A percentile compares a stretch with the other conserved stretches of the same genome.
phyloP scores from a whole-genome alignment of 352 stramenopile genomes.

The Phytophthora meadii region DNA sequence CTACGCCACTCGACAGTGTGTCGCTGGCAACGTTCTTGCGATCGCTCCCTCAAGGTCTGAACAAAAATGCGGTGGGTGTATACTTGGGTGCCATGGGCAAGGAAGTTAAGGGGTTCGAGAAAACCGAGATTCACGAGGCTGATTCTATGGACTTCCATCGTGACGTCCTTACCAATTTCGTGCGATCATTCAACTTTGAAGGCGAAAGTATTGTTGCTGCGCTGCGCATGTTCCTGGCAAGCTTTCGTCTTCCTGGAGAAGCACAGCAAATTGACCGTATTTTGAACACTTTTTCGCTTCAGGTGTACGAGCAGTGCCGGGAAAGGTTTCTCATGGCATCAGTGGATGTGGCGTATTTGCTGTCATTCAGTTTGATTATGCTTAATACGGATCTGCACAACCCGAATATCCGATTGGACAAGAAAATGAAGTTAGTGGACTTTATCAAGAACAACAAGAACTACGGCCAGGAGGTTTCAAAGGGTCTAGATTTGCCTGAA shows the following conservation, averaged over 20 bases:
- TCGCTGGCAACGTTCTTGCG: conserved; percentile 89
- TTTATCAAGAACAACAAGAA: conserved; percentile 93
- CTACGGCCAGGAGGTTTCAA: conserved; percentile 88
- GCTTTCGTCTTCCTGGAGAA: conserved; percentile 86
- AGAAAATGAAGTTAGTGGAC: conserved; percentile 88
- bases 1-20: conserved; percentile 73
- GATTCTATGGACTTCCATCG: conserved; percentile 89
- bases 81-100: conserved; percentile 90
- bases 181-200: conserved; percentile 86
- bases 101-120: conserved; percentile 77
- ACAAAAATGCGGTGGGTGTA: conserved; percentile 82
- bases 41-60: conserved; percentile 78
- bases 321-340: conserved; percentile 88
- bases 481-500: conserved; percentile 66
- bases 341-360: conserved; percentile 88
- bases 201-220: conserved; percentile 74
- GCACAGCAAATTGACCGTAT: conserved; percentile 92
- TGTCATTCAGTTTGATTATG: conserved; percentile 92
- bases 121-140: conserved; percentile 74
- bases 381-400: conserved; percentile 91
- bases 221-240: conserved; percentile 85
- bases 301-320: conserved; percentile 87
- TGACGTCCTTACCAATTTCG: conserved; percentile 74
- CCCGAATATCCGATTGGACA: conserved; percentile 81
- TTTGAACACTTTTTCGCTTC: conserved; percentile 84